Evolutionary conservation across 148 eudicot genomes (phyloP).

Genomic region (Rhododendron ferrugineum): DNA sequence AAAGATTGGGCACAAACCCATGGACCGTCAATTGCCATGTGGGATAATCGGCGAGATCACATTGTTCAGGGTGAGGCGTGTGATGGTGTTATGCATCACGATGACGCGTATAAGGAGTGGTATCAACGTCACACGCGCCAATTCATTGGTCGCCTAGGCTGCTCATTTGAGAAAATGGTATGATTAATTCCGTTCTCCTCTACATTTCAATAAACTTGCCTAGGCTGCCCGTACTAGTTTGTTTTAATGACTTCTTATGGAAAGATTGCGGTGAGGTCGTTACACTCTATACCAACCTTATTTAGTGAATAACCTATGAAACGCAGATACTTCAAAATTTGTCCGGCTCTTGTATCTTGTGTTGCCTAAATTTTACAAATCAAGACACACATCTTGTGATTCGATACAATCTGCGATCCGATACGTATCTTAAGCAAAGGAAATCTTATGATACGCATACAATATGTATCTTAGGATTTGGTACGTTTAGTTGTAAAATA

Average conservation of each 20-base stretch:
- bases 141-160: background rate
- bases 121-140: background rate
- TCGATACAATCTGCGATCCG: background rate
- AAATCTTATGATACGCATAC: background rate
- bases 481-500: background rate
- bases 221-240: background rate
- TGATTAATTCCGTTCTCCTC: too few species aligned
- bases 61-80: background rate
- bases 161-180: background rate
- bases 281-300: background rate
- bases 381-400: background rate
- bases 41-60: background rate
- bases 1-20: background rate
- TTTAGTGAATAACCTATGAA: too few species aligned
- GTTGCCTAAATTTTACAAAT: too few species aligned
- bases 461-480: background rate
- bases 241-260: background rate
- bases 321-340: background rate
- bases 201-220: background rate
- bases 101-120: background rate
- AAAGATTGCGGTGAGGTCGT: background rate
- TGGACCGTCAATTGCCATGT: background rate
- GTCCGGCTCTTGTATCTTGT: background rate
- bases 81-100: background rate
- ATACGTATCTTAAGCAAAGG: background rate